Percentiles rank a stretch among this genome's conserved stretches.
Conservation (phyloP, 768 basidiomycete species). For the Infundibulicybe gibba region DNA sequence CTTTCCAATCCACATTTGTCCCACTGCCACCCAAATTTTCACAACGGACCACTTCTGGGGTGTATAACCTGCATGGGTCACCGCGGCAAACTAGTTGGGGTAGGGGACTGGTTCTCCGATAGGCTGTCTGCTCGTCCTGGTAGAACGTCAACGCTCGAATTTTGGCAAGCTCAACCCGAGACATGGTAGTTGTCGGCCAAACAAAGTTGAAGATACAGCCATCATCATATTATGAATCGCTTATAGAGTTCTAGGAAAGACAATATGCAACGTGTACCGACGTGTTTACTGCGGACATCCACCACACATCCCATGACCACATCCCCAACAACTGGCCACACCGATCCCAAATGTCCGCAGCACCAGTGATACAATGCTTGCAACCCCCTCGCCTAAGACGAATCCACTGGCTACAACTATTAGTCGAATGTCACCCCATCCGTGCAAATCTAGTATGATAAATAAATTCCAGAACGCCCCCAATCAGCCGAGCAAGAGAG, state of each 20-base stretch:
- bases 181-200: constrained; percentile 38
- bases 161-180: constrained; percentile 65
- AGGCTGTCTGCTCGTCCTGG: constrained; percentile 57
- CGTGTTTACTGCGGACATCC: constrained; percentile 43
- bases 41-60: constrained; percentile 86
- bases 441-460: constrained; percentile 54
- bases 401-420: constrained; percentile 94
- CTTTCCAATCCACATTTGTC: constrained; percentile 89
- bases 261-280: constrained; percentile 56
- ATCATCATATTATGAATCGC: constrained; percentile 3
- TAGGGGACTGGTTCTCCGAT: constrained; percentile 64
- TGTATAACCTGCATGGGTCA: constrained; percentile 69
- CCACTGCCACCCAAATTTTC: constrained; percentile 74
- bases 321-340: constrained; percentile 84
- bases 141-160: constrained; percentile 81
- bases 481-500: constrained; percentile 86
- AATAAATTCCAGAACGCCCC: constrained; percentile 76
- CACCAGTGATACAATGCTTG: constrained; percentile 76
- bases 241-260: constrained; percentile 26
- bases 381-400: constrained; percentile 91
- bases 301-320: constrained; percentile 69
- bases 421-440: constrained; percentile 63
- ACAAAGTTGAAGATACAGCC: constrained; percentile 1
- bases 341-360: constrained; percentile 74
- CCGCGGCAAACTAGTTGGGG: constrained; percentile 82